Evolutionary conservation across 805 yeast genomes (phyloP).

Genomic region (Lipomyces mesembrius): DNA sequence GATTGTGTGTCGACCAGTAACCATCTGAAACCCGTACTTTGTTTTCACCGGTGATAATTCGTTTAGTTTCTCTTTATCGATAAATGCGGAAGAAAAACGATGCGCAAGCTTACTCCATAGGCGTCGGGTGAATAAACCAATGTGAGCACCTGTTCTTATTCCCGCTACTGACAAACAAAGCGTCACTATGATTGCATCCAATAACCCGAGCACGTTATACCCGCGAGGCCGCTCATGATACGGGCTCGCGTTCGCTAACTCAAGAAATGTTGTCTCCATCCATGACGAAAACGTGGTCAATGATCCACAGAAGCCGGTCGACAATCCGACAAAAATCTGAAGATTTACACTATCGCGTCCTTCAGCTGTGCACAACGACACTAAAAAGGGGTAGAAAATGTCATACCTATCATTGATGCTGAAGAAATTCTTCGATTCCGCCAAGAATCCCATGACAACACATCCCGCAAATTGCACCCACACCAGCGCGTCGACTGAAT

Average conservation of each 20-base stretch:
- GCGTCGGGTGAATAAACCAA: constrained; percentile 26
- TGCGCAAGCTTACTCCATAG: background rate
- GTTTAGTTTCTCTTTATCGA: background rate
- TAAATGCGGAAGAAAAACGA: background rate
- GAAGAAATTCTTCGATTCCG: constrained; percentile 29
- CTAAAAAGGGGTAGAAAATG: background rate
- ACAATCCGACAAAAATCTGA: constrained; percentile 35
- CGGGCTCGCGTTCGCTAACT: constrained; percentile 36
- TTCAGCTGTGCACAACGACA: background rate
- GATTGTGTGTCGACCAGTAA: constrained; percentile 8
- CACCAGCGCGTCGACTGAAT: constrained; percentile 21
- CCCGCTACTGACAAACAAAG: constrained; percentile 35
- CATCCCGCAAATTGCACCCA: constrained; percentile 42
- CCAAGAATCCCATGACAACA: constrained; percentile 38
- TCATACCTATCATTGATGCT: constrained; percentile 12
- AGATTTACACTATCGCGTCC: constrained; percentile 7
- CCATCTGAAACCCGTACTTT: constrained; percentile 13
- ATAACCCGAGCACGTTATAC: constrained; percentile 34
- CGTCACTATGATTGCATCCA: constrained; percentile 36
- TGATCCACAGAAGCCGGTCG: constrained; percentile 42
- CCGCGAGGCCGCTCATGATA: constrained; percentile 33
- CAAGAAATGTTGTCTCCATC: constrained; percentile 38
- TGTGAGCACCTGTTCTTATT: constrained; percentile 31
- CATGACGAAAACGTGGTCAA: constrained; percentile 41
- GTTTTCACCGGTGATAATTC: background rate